Conservation (phyloP, 2,329 filamentous ascomycete genomes). For the Talaromyces rugulosus region DNA sequence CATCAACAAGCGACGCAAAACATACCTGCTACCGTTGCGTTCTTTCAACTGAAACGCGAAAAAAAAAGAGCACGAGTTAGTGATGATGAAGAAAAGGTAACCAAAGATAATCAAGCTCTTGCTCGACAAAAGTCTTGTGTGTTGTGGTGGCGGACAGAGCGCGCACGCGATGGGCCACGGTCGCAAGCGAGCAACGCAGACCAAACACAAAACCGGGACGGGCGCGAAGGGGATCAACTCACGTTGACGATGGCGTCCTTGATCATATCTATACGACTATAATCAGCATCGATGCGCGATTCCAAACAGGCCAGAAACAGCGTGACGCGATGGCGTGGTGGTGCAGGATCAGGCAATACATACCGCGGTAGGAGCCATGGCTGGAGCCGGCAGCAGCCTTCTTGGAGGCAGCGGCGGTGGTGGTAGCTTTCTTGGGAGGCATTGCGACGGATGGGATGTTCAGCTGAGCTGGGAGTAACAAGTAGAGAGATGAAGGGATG, state of each 20-base stretch:
- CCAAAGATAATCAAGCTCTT: background rate
- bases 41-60: slow-evolving; percentile 59
- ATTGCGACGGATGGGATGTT: slow-evolving; percentile 41
- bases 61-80: slow-evolving; percentile 9
- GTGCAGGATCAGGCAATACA: slow-evolving; percentile 42
- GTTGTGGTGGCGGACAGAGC: slow-evolving; percentile 20
- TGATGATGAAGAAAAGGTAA: background rate
- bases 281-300: slow-evolving; percentile 56
- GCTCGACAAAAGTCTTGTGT: background rate
- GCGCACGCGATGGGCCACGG: slow-evolving; percentile 18
- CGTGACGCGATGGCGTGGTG: slow-evolving; percentile 43
- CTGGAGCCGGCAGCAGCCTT: slow-evolving; percentile 48
- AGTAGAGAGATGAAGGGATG: slow-evolving; percentile 10
- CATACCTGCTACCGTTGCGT: slow-evolving; percentile 66
- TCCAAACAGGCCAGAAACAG: slow-evolving; percentile 32
- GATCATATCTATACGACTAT: slow-evolving; percentile 60
- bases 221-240: slow-evolving; percentile 54
- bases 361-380: slow-evolving; percentile 66
- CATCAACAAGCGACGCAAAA: slow-evolving; percentile 18
- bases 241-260: slow-evolving; percentile 68
- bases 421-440: slow-evolving; percentile 61
- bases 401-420: slow-evolving; percentile 53
- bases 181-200: slow-evolving; percentile 13
- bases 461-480: slow-evolving; percentile 11
- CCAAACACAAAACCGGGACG: slow-evolving; percentile 3